Evolutionary conservation across 768 basidiomycete genomes (phyloP), one percentile per base, ranked within the genome.

Genomic region (Jaapia argillacea): DNA sequence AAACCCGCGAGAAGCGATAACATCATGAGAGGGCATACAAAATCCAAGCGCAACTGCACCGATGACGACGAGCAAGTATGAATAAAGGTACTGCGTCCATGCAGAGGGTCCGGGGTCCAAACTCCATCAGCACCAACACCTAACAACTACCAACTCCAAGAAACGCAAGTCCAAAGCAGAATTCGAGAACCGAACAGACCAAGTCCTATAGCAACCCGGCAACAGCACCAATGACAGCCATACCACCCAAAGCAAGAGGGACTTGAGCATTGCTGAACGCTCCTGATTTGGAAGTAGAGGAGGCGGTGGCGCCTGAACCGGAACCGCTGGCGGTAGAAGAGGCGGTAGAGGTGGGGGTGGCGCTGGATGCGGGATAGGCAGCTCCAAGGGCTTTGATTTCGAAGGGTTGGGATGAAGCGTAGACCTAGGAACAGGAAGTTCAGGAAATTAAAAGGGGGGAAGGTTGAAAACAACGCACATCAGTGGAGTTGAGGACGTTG

Each of bases 301-400:
- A 42, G 5, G 62, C 51, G 12, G 54, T 41, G 6, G 57, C 28
- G 18, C 54, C 55, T 4, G 58, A 48, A n/a, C 47, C 60, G 26
- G 60, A 46, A 25, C 48, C 41, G 16, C 16, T 42, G 24, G 49
- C 35, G 31, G 50, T 45, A 20, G 57, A 45, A 24, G 56, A 40
- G 7, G 54, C 49, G 4, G 56, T 33, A 22, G 48, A 51, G 4
- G 63, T 50, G 18, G 62, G 55, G 14, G 63, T 56, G 12, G 65
- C 58, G 16, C 60, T 52, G 16, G 72, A 45, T 3, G 58, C 38
- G 6, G 79, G 77, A 52, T 77, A 84, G 10, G 64, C 5, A 26
- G 81, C 66, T 40, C 76, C 77, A 24, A 62, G 47, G 4, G 78
- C 54, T 56, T 78, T 75, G 58, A 87, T 69, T 56, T 77, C 73